phyloP scores from a whole-genome alignment of 169 alveolate species.

The Babesia gibsoni region DNA sequence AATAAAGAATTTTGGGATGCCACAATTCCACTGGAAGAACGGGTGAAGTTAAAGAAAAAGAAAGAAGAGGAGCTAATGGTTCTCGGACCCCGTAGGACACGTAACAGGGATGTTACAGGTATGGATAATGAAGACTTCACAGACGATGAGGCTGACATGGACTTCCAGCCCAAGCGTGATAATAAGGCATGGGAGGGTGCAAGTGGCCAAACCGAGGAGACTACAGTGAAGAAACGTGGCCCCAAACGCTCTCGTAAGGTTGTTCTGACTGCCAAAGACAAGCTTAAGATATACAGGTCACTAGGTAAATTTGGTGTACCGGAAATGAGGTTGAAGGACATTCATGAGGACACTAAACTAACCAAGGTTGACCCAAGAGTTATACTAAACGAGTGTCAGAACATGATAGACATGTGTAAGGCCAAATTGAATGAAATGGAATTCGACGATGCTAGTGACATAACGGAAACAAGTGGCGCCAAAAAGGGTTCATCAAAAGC shows the following conservation, averaged over 20 bases:
- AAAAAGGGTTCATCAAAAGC: conserved; percentile 18
- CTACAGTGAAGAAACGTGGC: conserved; percentile 53
- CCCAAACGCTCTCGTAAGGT: conserved; percentile 67
- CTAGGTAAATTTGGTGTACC: conserved; percentile 82
- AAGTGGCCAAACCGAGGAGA: conserved; percentile 30
- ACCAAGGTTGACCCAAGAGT: conserved; percentile 74
- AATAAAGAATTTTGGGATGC: conserved; percentile 89
- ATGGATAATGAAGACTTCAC: conserved; percentile 59
- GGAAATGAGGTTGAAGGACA: conserved; percentile 77
- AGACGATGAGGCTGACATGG: conserved; percentile 64
- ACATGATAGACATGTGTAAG: conserved; percentile 68
- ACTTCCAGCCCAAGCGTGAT: conserved; percentile 60
- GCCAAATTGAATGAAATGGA: conserved; percentile 59
- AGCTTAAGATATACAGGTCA: conserved; percentile 77
- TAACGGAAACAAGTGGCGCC: not conserved
- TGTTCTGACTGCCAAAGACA: conserved; percentile 72
- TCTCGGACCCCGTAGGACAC: conserved; percentile 85
- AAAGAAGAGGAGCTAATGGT: conserved; percentile 79
- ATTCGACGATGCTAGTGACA: conserved; percentile 52
- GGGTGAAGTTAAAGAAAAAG: conserved; percentile 76
- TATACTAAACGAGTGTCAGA: conserved; percentile 74
- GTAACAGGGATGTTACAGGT: conserved; percentile 69
- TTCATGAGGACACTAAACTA: conserved; percentile 75
- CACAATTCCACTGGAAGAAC: conserved; percentile 85
- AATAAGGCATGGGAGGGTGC: conserved; percentile 6